Percentiles rank a stretch among this genome's conserved stretches.
Evolutionary conservation across 306 rosid genomes (phyloP).

Genomic region (barrel medic (Medicago truncatula)): MtrunA17r5.0-ANR NC_053046.1:228001-228500

Average conservation of each 20-base stretch:
- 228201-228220: neutral
- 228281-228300: constrained; percentile 1
- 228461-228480: neutral
- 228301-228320: neutral
- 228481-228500: neutral
- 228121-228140: neutral
- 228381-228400: neutral
- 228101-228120: constrained; percentile 29
- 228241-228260: neutral
- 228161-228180: neutral
- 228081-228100: constrained; percentile 36
- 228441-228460: neutral
- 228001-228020: constrained; percentile 79
- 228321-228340: constrained; percentile 5
- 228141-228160: constrained; percentile 34
- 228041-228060: constrained; percentile 88
- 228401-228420: constrained; percentile 3
- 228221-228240: neutral
- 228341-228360: constrained; percentile 1
- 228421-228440: neutral
- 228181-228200: constrained; percentile 1
- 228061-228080: constrained; percentile 42
- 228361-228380: constrained; percentile 3
- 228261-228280: constrained; percentile 2
- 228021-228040: constrained; percentile 95